Base-by-base conservation (phyloP, 2,329 filamentous ascomycete species). In the Anisogramma anomala region DNA sequence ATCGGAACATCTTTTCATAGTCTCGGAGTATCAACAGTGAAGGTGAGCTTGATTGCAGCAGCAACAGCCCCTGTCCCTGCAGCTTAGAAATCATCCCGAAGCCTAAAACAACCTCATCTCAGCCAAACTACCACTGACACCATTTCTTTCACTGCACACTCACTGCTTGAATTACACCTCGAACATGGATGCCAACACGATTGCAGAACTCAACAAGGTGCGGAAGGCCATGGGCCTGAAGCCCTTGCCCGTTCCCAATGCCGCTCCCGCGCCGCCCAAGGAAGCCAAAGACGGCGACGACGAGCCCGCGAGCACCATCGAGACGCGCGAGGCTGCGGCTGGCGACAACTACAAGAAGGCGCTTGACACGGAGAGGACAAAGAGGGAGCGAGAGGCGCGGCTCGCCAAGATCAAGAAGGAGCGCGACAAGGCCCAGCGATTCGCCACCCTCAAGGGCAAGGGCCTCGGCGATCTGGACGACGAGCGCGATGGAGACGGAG, bases 121-220 rank as follows among this genome's bases (percentile, higher is more conserved):
- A n/a, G n/a, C n/a, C n/a, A n/a, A n/a, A n/a, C n/a, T n/a, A n/a
- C n/a, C n/a, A n/a, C n/a, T n/a, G n/a, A n/a, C n/a, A n/a, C n/a
- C n/a, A n/a, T n/a, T n/a, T n/a, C n/a, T n/a, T n/a, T n/a, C n/a
- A n/a, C n/a, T n/a, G n/a, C n/a, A n/a, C n/a, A n/a, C n/a, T n/a
- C n/a, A n/a, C n/a, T n/a, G n/a, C n/a, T n/a, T n/a, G n/a, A 9
- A 23, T 23, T 23, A 23, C 22, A 23, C 22, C 5, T 9, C 22
- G 22, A 23, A 23, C 22, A 77, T 77, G 67, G 76, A 80, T 59
- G 68, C 78, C 53, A 76, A 84, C 33, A 81, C 83, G 20, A 88
- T 96, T 57, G 84, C 93, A 62, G 87, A 95, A 71, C 86, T 85
- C 50, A 96, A 96, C 67, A 84, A 88, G 57, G 82, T 95, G 55